These are phyloP conservation scores for Paspalum notatum DNA, from an alignment of 176 grass and related monocot genomes.

Conservation along the genomic window DNA sequence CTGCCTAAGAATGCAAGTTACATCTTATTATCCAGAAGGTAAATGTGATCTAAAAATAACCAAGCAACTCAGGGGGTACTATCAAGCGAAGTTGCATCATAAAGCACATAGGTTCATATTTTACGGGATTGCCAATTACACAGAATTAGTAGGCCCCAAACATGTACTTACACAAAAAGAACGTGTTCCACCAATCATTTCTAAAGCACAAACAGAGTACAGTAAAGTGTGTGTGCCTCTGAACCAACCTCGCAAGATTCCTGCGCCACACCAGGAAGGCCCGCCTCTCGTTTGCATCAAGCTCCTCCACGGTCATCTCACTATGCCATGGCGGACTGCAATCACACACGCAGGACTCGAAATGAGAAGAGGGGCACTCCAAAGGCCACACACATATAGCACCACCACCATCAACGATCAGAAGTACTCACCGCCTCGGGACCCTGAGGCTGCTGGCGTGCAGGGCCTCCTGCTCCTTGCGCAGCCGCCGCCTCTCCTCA, in stretches of 20 bases:
- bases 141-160: background rate
- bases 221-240: background rate
- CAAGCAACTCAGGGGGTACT: background rate
- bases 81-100: background rate
- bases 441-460: conserved; percentile 70
- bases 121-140: background rate
- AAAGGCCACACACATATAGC: background rate
- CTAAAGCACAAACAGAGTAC: background rate
- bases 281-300: conserved; percentile 66
- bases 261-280: conserved; percentile 86
- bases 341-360: background rate
- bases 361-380: conserved; percentile 16
- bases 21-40: background rate
- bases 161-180: background rate
- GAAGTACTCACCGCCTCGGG: conserved; percentile 65
- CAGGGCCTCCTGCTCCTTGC: conserved; percentile 81
- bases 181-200: background rate
- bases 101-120: background rate
- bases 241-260: conserved; percentile 75
- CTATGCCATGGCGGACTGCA: conserved; percentile 73
- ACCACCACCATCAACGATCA: background rate
- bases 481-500: conserved; percentile 57
- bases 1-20: background rate
- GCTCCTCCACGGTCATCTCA: conserved; percentile 77
- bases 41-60: background rate